A percentile compares a stretch with the other conserved stretches of the same genome.
phyloP scores from a whole-genome alignment of 2,329 filamentous ascomycete species.

The Botrytis deweyae region DNA sequence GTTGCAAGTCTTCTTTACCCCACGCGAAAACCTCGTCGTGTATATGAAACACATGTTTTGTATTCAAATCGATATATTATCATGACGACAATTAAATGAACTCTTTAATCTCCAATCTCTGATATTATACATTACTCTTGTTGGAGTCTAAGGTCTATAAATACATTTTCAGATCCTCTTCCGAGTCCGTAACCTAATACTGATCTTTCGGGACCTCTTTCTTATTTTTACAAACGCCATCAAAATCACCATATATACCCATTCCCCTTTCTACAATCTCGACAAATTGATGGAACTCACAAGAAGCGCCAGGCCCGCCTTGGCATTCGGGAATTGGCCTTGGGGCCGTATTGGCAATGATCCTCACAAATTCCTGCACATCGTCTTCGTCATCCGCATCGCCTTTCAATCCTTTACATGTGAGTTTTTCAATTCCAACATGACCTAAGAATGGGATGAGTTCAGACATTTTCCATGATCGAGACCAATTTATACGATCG shows the following conservation, averaged over 20 bases:
- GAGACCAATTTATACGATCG: conserved; percentile 59
- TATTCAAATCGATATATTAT: neutral
- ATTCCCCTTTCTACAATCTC: conserved; percentile 46
- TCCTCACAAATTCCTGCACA: conserved; percentile 52
- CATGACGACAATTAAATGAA: neutral
- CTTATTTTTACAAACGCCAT: conserved; percentile 35
- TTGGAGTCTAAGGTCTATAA: neutral
- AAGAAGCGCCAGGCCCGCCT: conserved; percentile 53
- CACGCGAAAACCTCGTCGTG: neutral
- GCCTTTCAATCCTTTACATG: conserved; percentile 55
- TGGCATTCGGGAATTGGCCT: conserved; percentile 49
- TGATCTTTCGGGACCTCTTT: conserved; percentile 20
- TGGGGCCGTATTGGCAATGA: conserved; percentile 52
- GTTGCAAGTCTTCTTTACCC: neutral
- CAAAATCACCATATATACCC: conserved; percentile 38
- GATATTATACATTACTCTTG: neutral
- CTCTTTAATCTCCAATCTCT: neutral
- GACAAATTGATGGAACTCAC: conserved; percentile 45
- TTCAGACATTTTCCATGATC: conserved; percentile 62
- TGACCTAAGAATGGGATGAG: conserved; percentile 66
- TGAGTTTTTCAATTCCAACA: conserved; percentile 63
- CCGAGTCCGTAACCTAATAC: neutral
- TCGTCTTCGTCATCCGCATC: conserved; percentile 47
- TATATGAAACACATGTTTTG: neutral
- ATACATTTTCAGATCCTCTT: neutral